A percentile compares a stretch with the other conserved stretches of the same genome.
Evolutionary conservation across 2,329 filamentous ascomycete species (phyloP).

Genomic region (Trichoderma gracile): DNA sequence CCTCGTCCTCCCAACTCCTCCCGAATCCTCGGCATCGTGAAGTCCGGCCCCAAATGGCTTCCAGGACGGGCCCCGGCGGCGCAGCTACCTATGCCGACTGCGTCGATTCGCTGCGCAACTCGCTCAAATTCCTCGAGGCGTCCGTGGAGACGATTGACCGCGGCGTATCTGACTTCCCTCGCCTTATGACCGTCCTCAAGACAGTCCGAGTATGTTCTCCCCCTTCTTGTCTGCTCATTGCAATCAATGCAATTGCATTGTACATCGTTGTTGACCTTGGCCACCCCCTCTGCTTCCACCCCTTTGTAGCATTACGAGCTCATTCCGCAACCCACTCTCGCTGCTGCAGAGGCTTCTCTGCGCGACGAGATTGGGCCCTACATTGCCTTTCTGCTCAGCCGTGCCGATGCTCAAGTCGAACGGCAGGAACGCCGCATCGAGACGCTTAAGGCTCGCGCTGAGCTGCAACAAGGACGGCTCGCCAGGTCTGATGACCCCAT

Average conservation of each 20-base stretch:
- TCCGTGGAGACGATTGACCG: conserved; percentile 58
- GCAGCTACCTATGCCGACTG: conserved; percentile 55
- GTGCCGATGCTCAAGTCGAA: conserved; percentile 81
- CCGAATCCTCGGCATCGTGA: conserved; percentile 24
- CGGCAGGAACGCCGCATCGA: conserved; percentile 82
- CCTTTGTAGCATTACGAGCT: conserved; percentile 79
- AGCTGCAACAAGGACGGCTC: conserved; percentile 75
- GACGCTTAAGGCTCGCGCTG: conserved; percentile 76
- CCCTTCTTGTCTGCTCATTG: background rate
- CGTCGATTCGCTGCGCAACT: conserved; percentile 59
- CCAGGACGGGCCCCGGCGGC: conserved; percentile 33
- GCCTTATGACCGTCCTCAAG: conserved; percentile 57
- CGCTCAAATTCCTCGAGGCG: conserved; percentile 61
- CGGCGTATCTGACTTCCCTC: conserved; percentile 60
- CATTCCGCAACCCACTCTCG: conserved; percentile 80
- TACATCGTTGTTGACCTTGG: conserved; percentile 8
- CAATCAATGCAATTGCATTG: background rate
- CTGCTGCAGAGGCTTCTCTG: conserved; percentile 78
- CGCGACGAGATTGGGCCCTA: conserved; percentile 89
- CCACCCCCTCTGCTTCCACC: conserved; percentile 5
- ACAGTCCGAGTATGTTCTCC: conserved; percentile 53
- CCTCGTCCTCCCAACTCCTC: conserved; percentile 13
- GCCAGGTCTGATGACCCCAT: conserved; percentile 32
- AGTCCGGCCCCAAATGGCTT: conserved; percentile 27
- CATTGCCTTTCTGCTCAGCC: conserved; percentile 73